A percentile compares a stretch with the other conserved stretches of the same genome.
These are phyloP conservation scores for Firmiana major DNA, from an alignment of 345 rosid genomes.

Conservation along the genomic window DNA sequence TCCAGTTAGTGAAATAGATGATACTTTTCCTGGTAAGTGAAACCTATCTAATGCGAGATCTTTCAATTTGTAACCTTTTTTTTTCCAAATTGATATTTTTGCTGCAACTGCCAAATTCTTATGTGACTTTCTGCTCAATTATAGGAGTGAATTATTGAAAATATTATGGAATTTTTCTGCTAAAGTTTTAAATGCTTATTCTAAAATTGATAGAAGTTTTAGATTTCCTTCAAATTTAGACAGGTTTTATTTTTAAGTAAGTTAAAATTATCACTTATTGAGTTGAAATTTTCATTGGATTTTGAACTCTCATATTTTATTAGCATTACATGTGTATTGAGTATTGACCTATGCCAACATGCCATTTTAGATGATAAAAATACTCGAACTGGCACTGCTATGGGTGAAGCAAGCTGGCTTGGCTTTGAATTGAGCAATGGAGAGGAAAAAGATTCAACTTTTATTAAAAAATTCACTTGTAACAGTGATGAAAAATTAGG, in stretches of 20 bases:
- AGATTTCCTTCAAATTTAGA: not conserved
- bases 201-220: not conserved
- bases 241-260: not conserved
- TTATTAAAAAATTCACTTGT: constrained; percentile 17
- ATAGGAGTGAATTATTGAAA: not conserved
- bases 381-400: constrained; percentile 20
- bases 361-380: constrained; percentile 29
- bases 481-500: constrained; percentile 13
- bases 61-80: not conserved
- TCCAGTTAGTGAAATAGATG: constrained; percentile 28
- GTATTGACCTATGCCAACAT: constrained; percentile 19
- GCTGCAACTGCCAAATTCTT: not conserved
- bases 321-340: constrained; percentile 18
- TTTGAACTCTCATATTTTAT: not conserved
- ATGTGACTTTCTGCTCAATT: not conserved
- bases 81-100: not conserved
- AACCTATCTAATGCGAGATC: not conserved
- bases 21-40: constrained; percentile 36
- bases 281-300: not conserved
- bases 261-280: not conserved
- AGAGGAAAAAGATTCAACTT: constrained; percentile 18
- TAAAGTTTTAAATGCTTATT: not conserved
- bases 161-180: not conserved
- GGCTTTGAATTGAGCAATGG: constrained; percentile 27
- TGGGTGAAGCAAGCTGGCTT: constrained; percentile 22